phyloP scores from a whole-genome alignment of 495 filamentous ascomycete genomes.

The Astrothelium macrocarpum region DNA sequence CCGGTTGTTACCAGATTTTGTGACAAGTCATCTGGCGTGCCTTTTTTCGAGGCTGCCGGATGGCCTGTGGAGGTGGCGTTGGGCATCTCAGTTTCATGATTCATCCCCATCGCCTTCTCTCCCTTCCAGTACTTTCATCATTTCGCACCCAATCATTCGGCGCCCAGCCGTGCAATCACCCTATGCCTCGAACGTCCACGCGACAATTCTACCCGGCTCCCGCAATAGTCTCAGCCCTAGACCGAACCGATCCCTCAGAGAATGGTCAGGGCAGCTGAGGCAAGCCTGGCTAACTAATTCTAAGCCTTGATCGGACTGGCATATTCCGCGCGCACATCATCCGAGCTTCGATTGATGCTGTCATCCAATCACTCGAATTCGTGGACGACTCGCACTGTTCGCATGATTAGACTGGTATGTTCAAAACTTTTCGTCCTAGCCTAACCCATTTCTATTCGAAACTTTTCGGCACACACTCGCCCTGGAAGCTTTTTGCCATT shows the following conservation, averaged over 20 bases:
- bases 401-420: neutral
- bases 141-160: neutral
- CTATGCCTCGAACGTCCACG: constrained; percentile 1
- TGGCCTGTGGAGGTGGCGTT: neutral
- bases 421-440: neutral
- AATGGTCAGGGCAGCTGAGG: neutral
- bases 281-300: neutral
- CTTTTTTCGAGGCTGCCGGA: constrained; percentile 3
- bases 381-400: neutral
- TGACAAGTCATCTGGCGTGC: constrained; percentile 6
- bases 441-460: constrained; percentile 4
- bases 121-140: constrained; percentile 5
- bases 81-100: constrained; percentile 1
- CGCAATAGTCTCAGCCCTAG: constrained; percentile 3
- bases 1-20: neutral
- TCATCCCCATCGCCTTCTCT: constrained; percentile 1
- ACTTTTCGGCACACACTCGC: neutral
- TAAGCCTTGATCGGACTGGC: neutral
- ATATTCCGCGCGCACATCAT: neutral
- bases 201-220: neutral
- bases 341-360: neutral
- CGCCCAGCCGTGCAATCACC: neutral
- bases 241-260: neutral
- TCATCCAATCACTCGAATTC: neutral
- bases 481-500: neutral